Percentiles rank a stretch among this genome's conserved stretches.
Evolutionary conservation across 2,329 filamentous ascomycete species (phyloP).

Genomic region (Penicillium expansum): DNA sequence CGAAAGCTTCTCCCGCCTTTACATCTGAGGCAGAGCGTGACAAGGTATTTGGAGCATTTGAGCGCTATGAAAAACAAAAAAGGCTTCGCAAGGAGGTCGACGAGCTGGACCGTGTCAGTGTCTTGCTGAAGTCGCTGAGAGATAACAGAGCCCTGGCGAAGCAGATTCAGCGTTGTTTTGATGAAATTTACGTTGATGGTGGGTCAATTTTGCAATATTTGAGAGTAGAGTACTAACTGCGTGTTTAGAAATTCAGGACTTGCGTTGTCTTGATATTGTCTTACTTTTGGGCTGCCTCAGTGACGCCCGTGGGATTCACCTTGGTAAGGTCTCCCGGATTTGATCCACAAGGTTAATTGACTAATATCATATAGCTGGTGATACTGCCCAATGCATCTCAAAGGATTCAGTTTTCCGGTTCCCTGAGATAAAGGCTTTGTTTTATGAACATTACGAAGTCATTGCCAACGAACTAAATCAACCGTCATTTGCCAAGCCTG

Average conservation of each 20-base stretch:
- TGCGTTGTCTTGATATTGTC: conserved; percentile 28
- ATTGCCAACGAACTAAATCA: conserved; percentile 10
- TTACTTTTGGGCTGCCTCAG: conserved; percentile 27
- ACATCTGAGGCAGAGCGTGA: conserved; percentile 12
- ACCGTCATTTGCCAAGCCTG: conserved; percentile 16
- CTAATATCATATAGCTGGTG: conserved; percentile 22
- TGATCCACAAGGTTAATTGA: not conserved
- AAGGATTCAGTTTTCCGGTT: conserved; percentile 37
- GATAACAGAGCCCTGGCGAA: not conserved
- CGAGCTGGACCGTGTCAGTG: conserved; percentile 22
- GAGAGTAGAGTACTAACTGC: not conserved
- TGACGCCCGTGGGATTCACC: conserved; percentile 29
- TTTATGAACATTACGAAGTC: conserved; percentile 27
- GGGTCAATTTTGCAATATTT: not conserved
- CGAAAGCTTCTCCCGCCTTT: conserved; percentile 26
- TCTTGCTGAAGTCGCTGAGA: conserved; percentile 19
- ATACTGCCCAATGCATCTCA: conserved; percentile 37
- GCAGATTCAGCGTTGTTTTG: conserved; percentile 9
- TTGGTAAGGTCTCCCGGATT: conserved; percentile 11
- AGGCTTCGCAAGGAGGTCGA: conserved; percentile 15
- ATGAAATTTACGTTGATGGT: conserved; percentile 18
- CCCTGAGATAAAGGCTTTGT: conserved; percentile 31
- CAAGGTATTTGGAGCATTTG: conserved; percentile 26
- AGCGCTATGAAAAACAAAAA: conserved; percentile 26
- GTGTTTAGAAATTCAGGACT: conserved; percentile 31